Base-by-base conservation (phyloP, 2,329 filamentous ascomycete species). In the Botrytis medusae region DNA sequence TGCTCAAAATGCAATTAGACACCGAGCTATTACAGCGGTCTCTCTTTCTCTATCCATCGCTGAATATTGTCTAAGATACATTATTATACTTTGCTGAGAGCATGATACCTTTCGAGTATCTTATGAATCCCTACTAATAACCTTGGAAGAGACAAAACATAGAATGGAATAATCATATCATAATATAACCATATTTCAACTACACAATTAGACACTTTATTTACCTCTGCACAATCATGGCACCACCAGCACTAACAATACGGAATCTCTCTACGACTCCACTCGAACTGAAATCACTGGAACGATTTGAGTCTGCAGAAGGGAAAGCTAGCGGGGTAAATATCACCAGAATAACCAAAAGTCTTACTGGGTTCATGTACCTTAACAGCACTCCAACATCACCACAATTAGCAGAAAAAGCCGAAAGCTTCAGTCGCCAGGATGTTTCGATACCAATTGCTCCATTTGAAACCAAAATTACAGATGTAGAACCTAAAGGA, bases 181-280 rank as follows among this genome's bases (percentile, higher is more conserved):
- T 29, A 54, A 29, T 8, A 70, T 61, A 69, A 61, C n/a, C 20
- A 60, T 29, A 32, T 29, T 44, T 2, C 54, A 44, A 37, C 68
- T 34, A 61, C 51, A 34, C 54, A 34, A 44, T 46, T 61, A 61
- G 68, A 70, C 42, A 48, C 40, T 25, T 37, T 32, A 5, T 54
- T 29, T 16, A 72, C 34, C 57, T 20, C 61, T 67, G 42, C 46
- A 54, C 34, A 34, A 67, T n/a, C 70, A 80, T 80, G 79, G 68
- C 77, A 22, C n/a, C 54, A 25, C 74, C 79, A 72, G 69, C 74
- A 25, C 84, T 97, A 77, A 92, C 88, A 7, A 89, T 98, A 79
- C 93, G 95, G 79, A 98, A 98, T 82, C 85, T 97, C 76, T 95
- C 93, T 62, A 85, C 88, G 73, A 90, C 88, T 67, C 86, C 90